Percentiles rank a stretch among this genome's conserved stretches.
Conservation (phyloP, 176 grass and related monocot species). For the barley (Hordeum vulgare) region MorexV3_pseudomolecules_assembly NC_058519.1:525497493-525497992, state of each 20-base stretch:
- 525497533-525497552: slow-evolving; percentile 59
- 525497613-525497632: slow-evolving; percentile 71
- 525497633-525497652: slow-evolving; percentile 75
- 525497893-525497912: slow-evolving; percentile 46
- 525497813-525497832: slow-evolving; percentile 74
- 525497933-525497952: slow-evolving; percentile 63
- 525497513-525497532: slow-evolving; percentile 47
- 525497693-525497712: slow-evolving; percentile 73
- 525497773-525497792: slow-evolving; percentile 46
- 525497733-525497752: slow-evolving; percentile 77
- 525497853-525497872: slow-evolving; percentile 55
- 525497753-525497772: slow-evolving; percentile 32
- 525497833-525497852: slow-evolving; percentile 81
- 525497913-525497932: slow-evolving; percentile 43
- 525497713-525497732: slow-evolving; percentile 82
- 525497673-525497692: slow-evolving; percentile 44
- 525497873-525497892: slow-evolving; percentile 77
- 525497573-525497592: slow-evolving; percentile 50
- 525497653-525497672: slow-evolving; percentile 64
- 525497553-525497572: slow-evolving; percentile 41
- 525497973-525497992: slow-evolving; percentile 46
- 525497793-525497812: slow-evolving; percentile 58
- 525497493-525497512: slow-evolving; percentile 46
- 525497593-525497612: slow-evolving; percentile 61
- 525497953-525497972: slow-evolving; percentile 66